Percentiles rank a stretch among this genome's conserved stretches.
phyloP scores from a whole-genome alignment of 495 filamentous ascomycete genomes.

The Venustampulla echinocandica region DNA sequence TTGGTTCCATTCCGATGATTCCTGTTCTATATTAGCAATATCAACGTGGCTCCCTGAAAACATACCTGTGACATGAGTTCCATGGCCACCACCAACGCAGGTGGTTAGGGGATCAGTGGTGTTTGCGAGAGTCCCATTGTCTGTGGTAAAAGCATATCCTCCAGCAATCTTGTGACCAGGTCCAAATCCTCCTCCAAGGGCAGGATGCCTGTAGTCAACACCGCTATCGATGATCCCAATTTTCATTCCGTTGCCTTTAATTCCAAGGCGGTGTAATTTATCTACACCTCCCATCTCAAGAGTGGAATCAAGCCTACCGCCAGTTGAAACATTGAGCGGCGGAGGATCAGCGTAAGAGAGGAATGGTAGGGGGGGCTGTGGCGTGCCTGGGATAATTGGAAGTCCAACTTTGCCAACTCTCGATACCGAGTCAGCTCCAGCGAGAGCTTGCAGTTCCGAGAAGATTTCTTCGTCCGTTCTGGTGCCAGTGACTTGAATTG shows the following conservation, averaged over 20 bases:
- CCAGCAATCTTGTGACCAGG: slow-evolving; percentile 34
- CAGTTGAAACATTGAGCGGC: background rate
- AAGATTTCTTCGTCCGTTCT: background rate
- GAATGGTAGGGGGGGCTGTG: too few species aligned
- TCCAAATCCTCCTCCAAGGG: slow-evolving; percentile 38
- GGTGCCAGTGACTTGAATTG: slow-evolving; percentile 13
- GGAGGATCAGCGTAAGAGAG: background rate
- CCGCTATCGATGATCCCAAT: slow-evolving; percentile 36
- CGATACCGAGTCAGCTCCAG: background rate
- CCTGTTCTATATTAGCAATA: slow-evolving; percentile 4
- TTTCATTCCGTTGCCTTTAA: slow-evolving; percentile 28
- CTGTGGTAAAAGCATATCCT: slow-evolving; percentile 30
- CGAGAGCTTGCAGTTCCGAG: background rate
- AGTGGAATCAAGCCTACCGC: background rate
- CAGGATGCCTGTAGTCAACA: slow-evolving; percentile 40
- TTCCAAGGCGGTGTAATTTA: slow-evolving; percentile 25
- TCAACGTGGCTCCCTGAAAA: too few species aligned
- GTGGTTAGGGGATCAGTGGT: slow-evolving; percentile 18
- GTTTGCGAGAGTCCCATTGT: slow-evolving; percentile 17
- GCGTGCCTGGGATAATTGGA: background rate
- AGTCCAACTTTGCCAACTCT: background rate
- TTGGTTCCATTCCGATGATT: slow-evolving; percentile 29
- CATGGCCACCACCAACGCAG: slow-evolving; percentile 32
- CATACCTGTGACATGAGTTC: slow-evolving; percentile 33
- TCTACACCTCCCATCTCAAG: slow-evolving; percentile 23